Base-by-base conservation (phyloP, 768 basidiomycete genomes). In the Russula emetica region DNA sequence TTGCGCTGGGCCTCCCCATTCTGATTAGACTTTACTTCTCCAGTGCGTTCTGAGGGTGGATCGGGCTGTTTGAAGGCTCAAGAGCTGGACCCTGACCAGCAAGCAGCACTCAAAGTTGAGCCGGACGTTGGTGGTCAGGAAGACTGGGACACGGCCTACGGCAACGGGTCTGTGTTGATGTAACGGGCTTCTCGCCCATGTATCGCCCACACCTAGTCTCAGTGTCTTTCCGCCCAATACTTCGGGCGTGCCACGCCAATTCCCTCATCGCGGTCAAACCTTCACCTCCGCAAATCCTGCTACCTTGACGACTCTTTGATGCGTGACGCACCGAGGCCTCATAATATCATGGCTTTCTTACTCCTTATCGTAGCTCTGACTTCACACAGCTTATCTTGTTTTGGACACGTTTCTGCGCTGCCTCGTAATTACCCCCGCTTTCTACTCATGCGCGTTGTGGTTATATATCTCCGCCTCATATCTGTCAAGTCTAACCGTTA, bases 1-100 rank as follows among this genome's bases (percentile, higher is more conserved):
- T n/a, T 24, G 20, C 54, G 42, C 5, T n/a, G 2, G 13, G 2
- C n/a, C 24, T 16, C 1, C 18, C 47, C 38, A 55, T 58, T 55
- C 51, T 47, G 28, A 61, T 28, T 49, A 8, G 3, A 20, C 20
- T 28, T 28, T 59, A 44, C 47, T 54, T 44, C 24, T 58, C 30
- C 69, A 91, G 86, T 91, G 69, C 83, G 86, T 57, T 92, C 90
- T 11, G 90, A 92, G 69, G 90, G 89, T 62, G 91, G 91, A 28
- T 82, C 86, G 7, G 91, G 92, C 55, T 92, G 91, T 72, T 78
- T 80, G 66, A 76, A 78, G 67, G 69, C 72, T n/a, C 77, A 78
- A 67, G 72, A 76, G 8, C 71, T 73, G 61, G 49, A 66, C 64
- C 59, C 28, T 26, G 58, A 60, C 2, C 58, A 64, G 16, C 58